Evolutionary conservation across 1,139 yeast genomes (phyloP), one percentile per base, ranked within the genome.

Genomic region (Yamadazyma jaroonii): DNA sequence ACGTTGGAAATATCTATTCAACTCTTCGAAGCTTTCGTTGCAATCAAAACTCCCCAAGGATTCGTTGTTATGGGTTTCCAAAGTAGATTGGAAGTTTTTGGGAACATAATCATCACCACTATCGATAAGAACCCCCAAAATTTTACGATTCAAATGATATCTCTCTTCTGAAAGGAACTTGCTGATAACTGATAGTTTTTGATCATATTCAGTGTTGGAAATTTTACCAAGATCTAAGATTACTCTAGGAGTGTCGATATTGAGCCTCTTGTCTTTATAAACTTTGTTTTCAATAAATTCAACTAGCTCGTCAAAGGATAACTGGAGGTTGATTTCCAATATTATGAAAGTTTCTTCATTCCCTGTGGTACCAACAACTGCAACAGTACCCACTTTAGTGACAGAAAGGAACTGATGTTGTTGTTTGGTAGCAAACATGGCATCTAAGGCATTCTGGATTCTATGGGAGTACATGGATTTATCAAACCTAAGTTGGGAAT

Each of bases 351-450:
- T 67, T 34, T 72, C 77, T 8, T 53, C 52, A 45, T 72, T 72
- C 2, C 78, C 78, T 2, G 55, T 49, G 1, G 77, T 71, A 9
- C 73, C 72, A 21, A 69, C 68, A 10, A 67, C 70, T 0, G 74
- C 67, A 3, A 66, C 74, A 1, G 64, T 61, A 3, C 78, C 78
- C 25, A 57, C 45, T 44, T 71, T 70, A 29, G 72, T 64, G 9
- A 72, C 59, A 0, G 74, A 67, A 24, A 72, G 52, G 43, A 68
- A 72, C 40, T 64, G 67, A 50, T 72, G 78, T 4, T 61, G 63
- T 35, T 61, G 62, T 10, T 60, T 45, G 4, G 71, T 52, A 3
- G 77, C 67, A 44, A 49, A 56, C 54, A 71, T 61, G 1, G 77
- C 67, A 45, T 72, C 74, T 37, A 62, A 47, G 5, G 67, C 69